A percentile compares a stretch with the other conserved stretches of the same genome.
phyloP scores from a whole-genome alignment of 495 filamentous ascomycete species.

The Glutinoglossum americanum region DNA sequence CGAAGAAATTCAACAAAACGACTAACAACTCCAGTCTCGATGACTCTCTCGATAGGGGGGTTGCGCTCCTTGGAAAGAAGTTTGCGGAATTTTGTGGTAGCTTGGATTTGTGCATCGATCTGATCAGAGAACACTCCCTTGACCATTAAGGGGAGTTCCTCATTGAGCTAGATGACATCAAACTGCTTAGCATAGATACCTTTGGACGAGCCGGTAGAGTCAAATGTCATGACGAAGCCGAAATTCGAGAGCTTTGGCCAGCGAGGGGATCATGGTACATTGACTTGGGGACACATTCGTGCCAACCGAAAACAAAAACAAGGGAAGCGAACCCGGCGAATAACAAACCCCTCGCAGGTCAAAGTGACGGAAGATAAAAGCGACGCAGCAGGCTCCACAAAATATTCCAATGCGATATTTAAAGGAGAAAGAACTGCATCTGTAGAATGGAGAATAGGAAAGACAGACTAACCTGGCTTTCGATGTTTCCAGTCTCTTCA shows the following conservation, averaged over 20 bases:
- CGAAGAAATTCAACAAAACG: constrained; percentile 97
- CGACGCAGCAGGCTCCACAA: not conserved
- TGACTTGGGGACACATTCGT: not conserved
- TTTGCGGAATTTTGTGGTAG: constrained; percentile 98
- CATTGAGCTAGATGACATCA: constrained; percentile 48
- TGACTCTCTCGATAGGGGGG: constrained; percentile 95
- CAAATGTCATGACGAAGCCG: no score
- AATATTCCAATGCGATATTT: not conserved
- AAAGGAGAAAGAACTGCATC: not conserved
- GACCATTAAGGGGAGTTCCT: constrained; percentile 96
- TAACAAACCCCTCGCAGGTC: not conserved
- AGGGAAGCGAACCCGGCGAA: constrained; percentile 1
- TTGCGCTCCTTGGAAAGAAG: constrained; percentile 96
- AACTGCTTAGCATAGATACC: not conserved
- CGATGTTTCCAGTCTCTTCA: constrained; percentile 82
- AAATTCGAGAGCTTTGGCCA: not conserved
- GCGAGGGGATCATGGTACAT: not conserved
- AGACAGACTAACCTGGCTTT: constrained; percentile 67
- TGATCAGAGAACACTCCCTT: constrained; percentile 94
- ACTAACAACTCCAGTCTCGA: constrained; percentile 93
- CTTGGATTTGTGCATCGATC: constrained; percentile 92
- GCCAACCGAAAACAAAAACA: not conserved
- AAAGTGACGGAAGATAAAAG: not conserved
- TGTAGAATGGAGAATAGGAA: constrained; percentile 6
- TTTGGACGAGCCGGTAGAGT: not conserved